A percentile compares a stretch with the other conserved stretches of the same genome.
Evolutionary conservation across 2,329 filamentous ascomycete genomes (phyloP).

Genomic region (Stagonosporopsis tanaceti): DNA sequence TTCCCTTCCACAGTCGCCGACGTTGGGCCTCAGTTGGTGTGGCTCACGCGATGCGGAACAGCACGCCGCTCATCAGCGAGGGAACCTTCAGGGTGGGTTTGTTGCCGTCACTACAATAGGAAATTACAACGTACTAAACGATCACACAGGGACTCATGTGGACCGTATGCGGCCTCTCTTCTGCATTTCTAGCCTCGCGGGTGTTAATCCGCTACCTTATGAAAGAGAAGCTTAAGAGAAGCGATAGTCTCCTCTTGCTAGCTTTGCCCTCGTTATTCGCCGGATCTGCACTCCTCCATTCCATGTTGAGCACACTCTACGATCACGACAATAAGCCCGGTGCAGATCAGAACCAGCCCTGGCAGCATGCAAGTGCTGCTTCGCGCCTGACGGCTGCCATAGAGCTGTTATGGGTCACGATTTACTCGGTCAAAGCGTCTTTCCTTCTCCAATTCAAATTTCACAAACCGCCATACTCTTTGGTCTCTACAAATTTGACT

Average conservation of each 20-base stretch:
- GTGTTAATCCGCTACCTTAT: constrained; percentile 20
- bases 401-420: constrained; percentile 24
- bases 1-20: neutral
- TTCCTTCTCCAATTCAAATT: constrained; percentile 29
- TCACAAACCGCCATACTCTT: constrained; percentile 27
- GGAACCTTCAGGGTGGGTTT: neutral
- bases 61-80: neutral
- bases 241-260: constrained; percentile 25
- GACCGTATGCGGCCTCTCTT: neutral
- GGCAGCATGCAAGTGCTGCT: constrained; percentile 2
- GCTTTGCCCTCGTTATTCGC: constrained; percentile 22
- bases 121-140: neutral
- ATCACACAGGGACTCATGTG: neutral
- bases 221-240: constrained; percentile 24
- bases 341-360: constrained; percentile 1
- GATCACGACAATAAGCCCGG: neutral
- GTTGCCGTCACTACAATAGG: neutral
- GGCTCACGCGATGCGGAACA: neutral
- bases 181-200: constrained; percentile 14
- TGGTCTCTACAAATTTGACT: constrained; percentile 22
- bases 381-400: constrained; percentile 23
- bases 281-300: constrained; percentile 22
- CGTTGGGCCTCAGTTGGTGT: neutral
- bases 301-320: constrained; percentile 19
- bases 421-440: constrained; percentile 27